Evolutionary conservation across 2,329 filamentous ascomycete species (phyloP), one percentile per base, ranked within the genome.

Genomic region (Fusarium pseudocircinatum): DNA sequence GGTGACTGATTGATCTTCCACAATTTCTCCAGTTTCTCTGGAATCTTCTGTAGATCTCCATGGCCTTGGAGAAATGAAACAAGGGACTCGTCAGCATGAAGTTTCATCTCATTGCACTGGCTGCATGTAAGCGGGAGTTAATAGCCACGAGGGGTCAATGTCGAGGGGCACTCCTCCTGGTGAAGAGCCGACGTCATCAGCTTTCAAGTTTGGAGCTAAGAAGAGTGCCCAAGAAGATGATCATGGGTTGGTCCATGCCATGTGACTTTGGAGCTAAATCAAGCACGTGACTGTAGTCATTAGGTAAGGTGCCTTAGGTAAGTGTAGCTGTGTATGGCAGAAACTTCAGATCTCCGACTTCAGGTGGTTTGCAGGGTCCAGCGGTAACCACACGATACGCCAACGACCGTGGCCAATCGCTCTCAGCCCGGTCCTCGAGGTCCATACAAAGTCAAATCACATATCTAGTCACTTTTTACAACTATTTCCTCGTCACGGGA

Each of bases 291-390:
- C 8, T 4, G 1, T 0, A 1, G 0, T 1, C 2, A 26, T 69
- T 37, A 58, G 22, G 30, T 66, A 69, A 69, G 24, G 1, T 3
- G 0, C 3, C 14, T 73, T 77, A 77, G 60, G 75, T 77, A 70
- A 77, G 39, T 66, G 10, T 20, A 44, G 28, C 34, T 26, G 40
- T 32, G 60, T 46, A 26, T 32, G 64, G 54, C 73, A 78, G 76
- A 78, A 78, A 78, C 76, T 78, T 78, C 76, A 72, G 69, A 73
- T 72, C 58, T 56, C 67, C 49, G 57, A 70, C 67, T 75, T 69
- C 60, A 67, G 66, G 62, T 69, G 64, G 56, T 66, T 47, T 36
- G 46, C 63, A 75, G 63, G 66, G 63, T 67, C 60, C 42, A 69
- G 62, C 60, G 58, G 60, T 63, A 72, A 67, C 59, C 71, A 54